Evolutionary conservation across 2,329 filamentous ascomycete genomes (phyloP).

Genomic region (Chaetomiaceae sp.): DNA sequence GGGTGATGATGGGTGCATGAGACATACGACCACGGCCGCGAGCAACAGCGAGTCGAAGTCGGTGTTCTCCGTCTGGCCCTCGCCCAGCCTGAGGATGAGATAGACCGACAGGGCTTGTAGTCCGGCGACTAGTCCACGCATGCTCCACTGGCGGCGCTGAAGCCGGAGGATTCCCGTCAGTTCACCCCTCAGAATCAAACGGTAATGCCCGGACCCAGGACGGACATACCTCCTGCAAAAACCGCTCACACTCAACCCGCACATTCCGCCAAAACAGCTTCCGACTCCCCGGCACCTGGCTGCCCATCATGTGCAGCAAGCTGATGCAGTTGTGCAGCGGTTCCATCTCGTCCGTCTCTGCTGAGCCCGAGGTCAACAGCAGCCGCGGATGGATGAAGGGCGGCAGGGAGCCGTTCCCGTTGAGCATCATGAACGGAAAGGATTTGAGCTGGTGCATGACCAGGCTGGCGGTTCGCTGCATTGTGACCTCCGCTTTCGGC

Average conservation of each 20-base stretch:
- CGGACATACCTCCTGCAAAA: neutral
- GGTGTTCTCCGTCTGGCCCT: neutral
- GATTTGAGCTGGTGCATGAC: neutral
- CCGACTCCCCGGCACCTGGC: neutral
- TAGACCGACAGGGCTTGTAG: conserved; percentile 1
- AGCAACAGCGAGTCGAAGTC: neutral
- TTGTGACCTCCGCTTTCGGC: neutral
- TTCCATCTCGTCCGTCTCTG: neutral
- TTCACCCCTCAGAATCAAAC: neutral
- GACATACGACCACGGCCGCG: neutral
- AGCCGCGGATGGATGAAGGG: neutral
- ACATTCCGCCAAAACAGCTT: conserved; percentile 4
- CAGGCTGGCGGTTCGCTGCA: neutral
- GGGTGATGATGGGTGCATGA: neutral
- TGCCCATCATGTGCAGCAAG: neutral
- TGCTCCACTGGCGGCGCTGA: neutral
- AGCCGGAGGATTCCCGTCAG: neutral
- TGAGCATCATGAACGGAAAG: neutral
- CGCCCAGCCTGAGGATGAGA: conserved; percentile 1
- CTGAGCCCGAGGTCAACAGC: neutral
- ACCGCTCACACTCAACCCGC: conserved; percentile 3
- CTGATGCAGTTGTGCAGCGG: conserved; percentile 5
- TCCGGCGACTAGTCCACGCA: neutral
- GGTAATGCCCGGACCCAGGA: neutral
- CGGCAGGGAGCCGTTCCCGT: neutral